A percentile compares a stretch with the other conserved stretches of the same genome.
Evolutionary conservation across 179 eudicot genomes (phyloP).

Genomic region (Beta corolliflora): DNA sequence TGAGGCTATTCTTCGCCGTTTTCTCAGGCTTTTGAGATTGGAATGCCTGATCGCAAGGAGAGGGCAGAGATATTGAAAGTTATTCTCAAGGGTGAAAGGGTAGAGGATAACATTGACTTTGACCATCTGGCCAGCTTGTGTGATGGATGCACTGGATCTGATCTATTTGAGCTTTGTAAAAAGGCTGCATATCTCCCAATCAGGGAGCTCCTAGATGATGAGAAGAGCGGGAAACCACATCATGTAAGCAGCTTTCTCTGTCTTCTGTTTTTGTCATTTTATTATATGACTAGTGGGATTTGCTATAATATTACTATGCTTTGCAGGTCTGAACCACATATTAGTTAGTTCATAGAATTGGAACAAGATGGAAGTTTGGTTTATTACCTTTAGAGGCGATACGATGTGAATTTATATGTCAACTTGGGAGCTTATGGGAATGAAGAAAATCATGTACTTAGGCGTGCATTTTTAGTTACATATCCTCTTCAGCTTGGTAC

Average conservation of each 20-base stretch:
- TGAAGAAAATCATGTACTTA: too few relatives aligned
- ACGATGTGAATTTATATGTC: too few relatives aligned
- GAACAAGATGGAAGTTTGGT: too few relatives aligned
- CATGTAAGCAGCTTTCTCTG: slow-evolving; percentile 42
- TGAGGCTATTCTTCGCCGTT: slow-evolving; percentile 91
- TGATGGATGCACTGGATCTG: slow-evolving; percentile 91
- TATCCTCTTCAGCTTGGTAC: background rate
- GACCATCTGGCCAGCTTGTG: slow-evolving; percentile 69
- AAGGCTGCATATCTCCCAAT: slow-evolving; percentile 93
- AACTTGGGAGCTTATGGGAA: too few relatives aligned
- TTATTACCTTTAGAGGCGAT: too few relatives aligned
- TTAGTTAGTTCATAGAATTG: too few relatives aligned
- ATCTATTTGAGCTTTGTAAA: slow-evolving; percentile 83
- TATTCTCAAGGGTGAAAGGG: slow-evolving; percentile 71
- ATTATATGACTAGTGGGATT: background rate
- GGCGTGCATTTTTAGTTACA: background rate
- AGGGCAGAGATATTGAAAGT: slow-evolving; percentile 77
- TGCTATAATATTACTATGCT: background rate
- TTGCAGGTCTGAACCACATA: background rate
- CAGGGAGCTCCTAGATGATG: slow-evolving; percentile 81
- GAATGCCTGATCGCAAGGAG: slow-evolving; percentile 67
- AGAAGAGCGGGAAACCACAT: slow-evolving; percentile 67
- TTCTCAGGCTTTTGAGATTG: slow-evolving; percentile 93
- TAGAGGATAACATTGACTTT: slow-evolving; percentile 63
- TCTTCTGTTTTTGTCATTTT: background rate